Base-by-base conservation (phyloP, 345 rosid species). In the Eucalyptus grandis region DNA sequence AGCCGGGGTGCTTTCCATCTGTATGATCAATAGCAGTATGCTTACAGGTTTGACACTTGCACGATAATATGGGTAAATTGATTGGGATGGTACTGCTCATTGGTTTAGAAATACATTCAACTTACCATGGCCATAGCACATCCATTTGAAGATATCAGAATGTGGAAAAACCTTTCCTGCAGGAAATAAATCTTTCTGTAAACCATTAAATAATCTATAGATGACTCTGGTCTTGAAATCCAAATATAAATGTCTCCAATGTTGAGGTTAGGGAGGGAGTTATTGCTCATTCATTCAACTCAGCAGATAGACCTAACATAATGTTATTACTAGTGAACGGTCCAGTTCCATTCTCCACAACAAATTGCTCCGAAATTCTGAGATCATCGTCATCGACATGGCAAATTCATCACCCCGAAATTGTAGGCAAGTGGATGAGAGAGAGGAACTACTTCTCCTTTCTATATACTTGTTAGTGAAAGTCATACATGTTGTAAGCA, bases 1-100 rank as follows among this genome's bases (percentile, higher is more conserved):
- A 98, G 77, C 93, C 99, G 51, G 98, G 98, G 93, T 97, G 99
- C 92, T 95, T 97, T 91, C 98, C 99, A 92, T 97, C 99, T 97
- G 93, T 85, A 88, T 21, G 40, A 19, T 7, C 26, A 8, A 44
- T 19, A 77, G 67, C 56, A 86, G 50, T 17, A 15, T 51, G 77
- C 46, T 77, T 37, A 37, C 30, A 30, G 53, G 15, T 46, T 43
- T 26, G 54, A 77, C 34, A 53, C 26, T 24, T 10, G 30, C 37
- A 50, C 4, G 1, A 72, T 77, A 77, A 53, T 26, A 85, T 86
- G n/a, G 9, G 31, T 15, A 83, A 27, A 56, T 43, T 26, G 43
- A 83, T 30, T 22, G 40, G 30, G 44, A 17, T 37, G 67, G n/a
- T 13, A 5, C 50, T 60, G 80, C 86, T 56, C 30, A 17, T 15